Evolutionary conservation across 306 rosid genomes (phyloP).

Genomic region (Mucuna pruriens): DNA sequence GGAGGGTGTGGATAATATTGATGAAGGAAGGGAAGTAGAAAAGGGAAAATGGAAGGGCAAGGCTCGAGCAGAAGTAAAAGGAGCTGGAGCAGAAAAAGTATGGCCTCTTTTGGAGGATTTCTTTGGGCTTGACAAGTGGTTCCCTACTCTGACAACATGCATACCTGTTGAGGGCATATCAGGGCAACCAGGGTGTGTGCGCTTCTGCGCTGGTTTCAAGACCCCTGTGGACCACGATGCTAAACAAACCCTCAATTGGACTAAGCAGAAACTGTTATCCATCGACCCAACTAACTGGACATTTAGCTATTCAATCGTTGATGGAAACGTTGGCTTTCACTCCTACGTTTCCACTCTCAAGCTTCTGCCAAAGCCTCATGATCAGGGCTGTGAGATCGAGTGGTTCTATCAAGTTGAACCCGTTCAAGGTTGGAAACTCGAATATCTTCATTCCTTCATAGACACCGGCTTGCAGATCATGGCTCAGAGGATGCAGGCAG

Average conservation of each 20-base stretch:
- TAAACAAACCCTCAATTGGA: conserved; percentile 48
- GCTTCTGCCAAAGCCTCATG: conserved; percentile 34
- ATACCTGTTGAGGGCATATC: conserved; percentile 55
- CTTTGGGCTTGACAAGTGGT: conserved; percentile 65
- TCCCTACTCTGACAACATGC: conserved; percentile 56
- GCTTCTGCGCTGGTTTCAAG: conserved; percentile 69
- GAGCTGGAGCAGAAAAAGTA: conserved; percentile 46
- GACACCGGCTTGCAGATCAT: conserved; percentile 52
- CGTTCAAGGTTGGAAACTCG: conserved; percentile 54
- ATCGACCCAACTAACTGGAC: conserved; percentile 41
- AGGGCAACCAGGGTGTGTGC: conserved; percentile 59
- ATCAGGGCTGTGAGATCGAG: conserved; percentile 48
- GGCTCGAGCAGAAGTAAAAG: conserved; percentile 43
- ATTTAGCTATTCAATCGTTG: conserved; percentile 46
- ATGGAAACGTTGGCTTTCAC: conserved; percentile 64
- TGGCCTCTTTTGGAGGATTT: conserved; percentile 71
- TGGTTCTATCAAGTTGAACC: conserved; percentile 72
- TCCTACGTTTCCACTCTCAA: conserved; percentile 46
- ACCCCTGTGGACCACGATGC: conserved; percentile 40
- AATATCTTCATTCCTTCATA: conserved; percentile 50
- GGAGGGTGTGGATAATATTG: too few relatives aligned
- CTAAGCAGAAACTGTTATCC: conserved; percentile 58
- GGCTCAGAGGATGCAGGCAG: conserved; percentile 60
- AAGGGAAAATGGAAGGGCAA: conserved; percentile 55
- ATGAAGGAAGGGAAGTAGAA: conserved; percentile 2